These are phyloP conservation scores for Saccharomyces hybrid DNA, from an alignment of 1,139 yeast genomes.

Conservation along the genomic window DNA sequence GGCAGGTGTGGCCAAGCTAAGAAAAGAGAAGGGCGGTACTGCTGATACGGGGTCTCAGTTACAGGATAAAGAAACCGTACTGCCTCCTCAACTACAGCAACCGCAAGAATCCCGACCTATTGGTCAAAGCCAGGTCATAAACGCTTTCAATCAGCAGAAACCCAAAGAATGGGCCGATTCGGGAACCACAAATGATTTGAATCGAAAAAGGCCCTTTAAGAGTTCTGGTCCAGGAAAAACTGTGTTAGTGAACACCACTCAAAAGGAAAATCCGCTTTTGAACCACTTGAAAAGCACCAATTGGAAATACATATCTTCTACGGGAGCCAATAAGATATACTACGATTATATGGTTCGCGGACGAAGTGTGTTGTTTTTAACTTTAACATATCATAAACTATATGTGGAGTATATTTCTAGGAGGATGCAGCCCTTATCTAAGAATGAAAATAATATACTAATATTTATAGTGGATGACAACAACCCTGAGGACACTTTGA, in stretches of 20 bases:
- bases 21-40: constrained; percentile 20
- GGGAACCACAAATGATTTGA: constrained; percentile 1
- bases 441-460: constrained; percentile 50
- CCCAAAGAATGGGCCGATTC: neutral
- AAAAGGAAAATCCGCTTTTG: constrained; percentile 54
- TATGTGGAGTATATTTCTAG: constrained; percentile 82
- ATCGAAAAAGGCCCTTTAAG: constrained; percentile 9
- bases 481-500: constrained; percentile 58
- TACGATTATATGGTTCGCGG: constrained; percentile 61
- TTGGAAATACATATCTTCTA: constrained; percentile 40
- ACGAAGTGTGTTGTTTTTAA: constrained; percentile 63
- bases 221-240: constrained; percentile 19
- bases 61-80: neutral
- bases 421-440: constrained; percentile 53
- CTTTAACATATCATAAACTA: constrained; percentile 73
- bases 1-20: constrained; percentile 52
- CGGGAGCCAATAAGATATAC: constrained; percentile 39
- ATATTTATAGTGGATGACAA: constrained; percentile 74
- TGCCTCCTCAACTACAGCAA: neutral
- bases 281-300: constrained; percentile 42
- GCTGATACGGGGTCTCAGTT: neutral
- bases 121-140: constrained; percentile 13
- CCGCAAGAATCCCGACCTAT: neutral
- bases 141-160: constrained; percentile 24
- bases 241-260: constrained; percentile 45